Base-by-base conservation (phyloP, 768 basidiomycete genomes). In the Mycena capillaripes region DNA sequence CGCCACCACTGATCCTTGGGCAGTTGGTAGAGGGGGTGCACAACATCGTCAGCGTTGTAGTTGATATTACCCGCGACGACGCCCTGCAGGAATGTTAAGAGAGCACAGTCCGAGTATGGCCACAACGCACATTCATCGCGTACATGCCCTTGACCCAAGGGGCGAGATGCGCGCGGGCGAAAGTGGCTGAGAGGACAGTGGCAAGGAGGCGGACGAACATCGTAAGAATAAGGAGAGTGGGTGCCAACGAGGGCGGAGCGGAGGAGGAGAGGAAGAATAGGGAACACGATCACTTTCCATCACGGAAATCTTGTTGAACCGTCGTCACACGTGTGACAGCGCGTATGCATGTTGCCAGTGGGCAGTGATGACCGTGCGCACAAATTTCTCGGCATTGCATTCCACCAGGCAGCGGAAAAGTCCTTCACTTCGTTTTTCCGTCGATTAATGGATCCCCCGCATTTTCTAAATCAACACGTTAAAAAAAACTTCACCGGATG, bases 91-190 rank as follows among this genome's bases (percentile, higher is more conserved):
- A 58, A 29, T 19, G 46, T 53, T 17, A 38, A 50, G 21, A 53
- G 30, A 56, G 29, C n/a, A 19, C 16, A 42, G n/a, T 9, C 10
- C 27, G 19, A 21, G 48, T 38, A 52, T 23, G 56, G 48, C 17
- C 34, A 53, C 36, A 25, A 80, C 83, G 71, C 44, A 87, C 87
- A 74, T 87, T 83, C 5, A 84, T 62, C 69, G 86, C 86, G 74
- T 84, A 88, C 87, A 88, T 88, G 48, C 82, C 83, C 72, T 82
- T 79, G 67, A 81, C 76, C 75, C 78, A 88, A 11, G 85, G 81
- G 40, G 84, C 84, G 62, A 88, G 70, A 78, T 88, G 87, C 34
- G 85, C 86, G 27, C 77, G 75, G 34, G 78, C 81, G 19, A 79
- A 32, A 9, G 74, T 57, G 40, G 59, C 74, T 29, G 62, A 57